Percentiles rank a stretch among this genome's conserved stretches.
phyloP scores from a whole-genome alignment of 768 basidiomycete species.

The Pholiota molesta region DNA sequence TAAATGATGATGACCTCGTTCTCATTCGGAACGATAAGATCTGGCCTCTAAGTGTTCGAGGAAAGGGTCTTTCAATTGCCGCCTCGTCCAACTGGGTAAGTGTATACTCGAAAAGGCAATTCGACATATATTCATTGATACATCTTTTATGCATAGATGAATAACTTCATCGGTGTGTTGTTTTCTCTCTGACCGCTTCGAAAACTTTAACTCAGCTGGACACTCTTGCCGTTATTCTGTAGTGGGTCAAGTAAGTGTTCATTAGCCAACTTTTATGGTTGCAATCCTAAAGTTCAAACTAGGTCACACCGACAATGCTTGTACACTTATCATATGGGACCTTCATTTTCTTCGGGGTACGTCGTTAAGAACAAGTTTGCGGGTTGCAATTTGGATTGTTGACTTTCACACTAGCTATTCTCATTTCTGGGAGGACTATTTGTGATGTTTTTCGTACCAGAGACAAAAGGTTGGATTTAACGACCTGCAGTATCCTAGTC shows the following conservation, averaged over 20 bases:
- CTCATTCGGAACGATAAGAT: conserved; percentile 36
- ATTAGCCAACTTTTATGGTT: not conserved
- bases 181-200: conserved; percentile 14
- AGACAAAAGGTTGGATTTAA: conserved; percentile 60
- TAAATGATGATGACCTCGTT: not conserved
- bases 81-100: conserved; percentile 76
- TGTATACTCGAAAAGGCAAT: not conserved
- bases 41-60: conserved; percentile 71
- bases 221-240: conserved; percentile 3
- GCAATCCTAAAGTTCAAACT: not conserved
- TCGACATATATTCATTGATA: not conserved
- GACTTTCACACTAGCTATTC: conserved; percentile 46
- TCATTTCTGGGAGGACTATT: conserved; percentile 71
- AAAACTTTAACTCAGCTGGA: not conserved
- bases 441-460: conserved; percentile 70
- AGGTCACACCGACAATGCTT: conserved; percentile 75
- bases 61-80: conserved; percentile 76
- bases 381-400: not conserved
- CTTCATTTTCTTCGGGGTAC: conserved; percentile 76
- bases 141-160: conserved; percentile 50
- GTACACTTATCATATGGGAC: conserved; percentile 67
- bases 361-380: conserved; percentile 18
- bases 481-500: not conserved
- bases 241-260: conserved; percentile 51
- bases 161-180: conserved; percentile 70